Evolutionary conservation across 1,139 yeast species (phyloP), one percentile per base, ranked within the genome.

Genomic region (Pichia sp.): DNA sequence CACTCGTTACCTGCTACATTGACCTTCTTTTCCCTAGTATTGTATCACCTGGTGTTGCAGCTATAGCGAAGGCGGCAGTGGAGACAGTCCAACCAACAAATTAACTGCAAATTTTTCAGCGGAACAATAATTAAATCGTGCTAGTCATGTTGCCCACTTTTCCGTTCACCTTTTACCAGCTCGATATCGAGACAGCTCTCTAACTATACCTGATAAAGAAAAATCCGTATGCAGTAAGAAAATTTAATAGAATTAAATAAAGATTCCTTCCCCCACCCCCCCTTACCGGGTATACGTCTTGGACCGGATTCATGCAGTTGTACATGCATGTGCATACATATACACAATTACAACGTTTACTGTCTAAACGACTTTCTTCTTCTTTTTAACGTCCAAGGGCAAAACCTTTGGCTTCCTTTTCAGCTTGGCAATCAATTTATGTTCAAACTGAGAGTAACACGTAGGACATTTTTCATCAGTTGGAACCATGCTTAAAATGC

Each of bases 381-480:
- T 51, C 43, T 48, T 53, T 30, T 45, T 50, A 30, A 46, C 53
- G 14, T 41, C 45, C 27, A 57, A 38, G 4, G 60, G 59, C 23
- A 56, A 35, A 3, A 54, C 59, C 24, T 44, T 51, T 2, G 87
- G 87, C 41, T 67, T 74, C 44, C 72, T 64, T 50, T 64, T 69
- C 44, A 77, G 50, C 33, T 64, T 66, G 44, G 70, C 65, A 59
- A 86, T 52, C 53, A 81, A 61, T 62, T 75, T 64, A 60, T 74
- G 62, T 46, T 74, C 72, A 59, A 77, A 68, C 45, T 70, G 53
- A 54, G 95, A 61, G 58, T 75, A 70, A 60, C 81, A 76, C 58
- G 87, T 77, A 2, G 86, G 84, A 50, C 87, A 79, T 38, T 60
- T 63, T 35, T 66, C 68, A 27, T 59, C 72, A 37, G 58, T 63